These are phyloP conservation scores for Botrytis squamosa DNA, from an alignment of 2,329 filamentous ascomycete species.

Conservation along the genomic window DNA sequence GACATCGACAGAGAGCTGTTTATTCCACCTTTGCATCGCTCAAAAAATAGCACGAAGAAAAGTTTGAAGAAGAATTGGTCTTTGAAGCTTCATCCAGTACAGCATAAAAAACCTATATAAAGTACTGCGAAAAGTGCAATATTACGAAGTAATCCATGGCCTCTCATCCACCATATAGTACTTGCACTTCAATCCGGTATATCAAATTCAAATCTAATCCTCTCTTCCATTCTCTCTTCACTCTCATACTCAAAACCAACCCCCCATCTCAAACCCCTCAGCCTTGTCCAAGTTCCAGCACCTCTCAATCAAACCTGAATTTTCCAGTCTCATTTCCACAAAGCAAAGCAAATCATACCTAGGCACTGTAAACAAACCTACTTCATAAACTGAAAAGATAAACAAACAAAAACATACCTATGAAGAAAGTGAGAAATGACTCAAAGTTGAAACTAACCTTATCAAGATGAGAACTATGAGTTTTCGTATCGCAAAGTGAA, in stretches of 20 bases:
- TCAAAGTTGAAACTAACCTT: background rate
- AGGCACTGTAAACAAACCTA: background rate
- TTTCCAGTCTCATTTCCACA: background rate
- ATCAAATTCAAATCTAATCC: background rate
- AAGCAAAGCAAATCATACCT: background rate
- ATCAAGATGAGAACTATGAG: background rate
- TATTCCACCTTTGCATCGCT: background rate
- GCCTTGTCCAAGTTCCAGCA: background rate
- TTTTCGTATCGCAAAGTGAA: background rate
- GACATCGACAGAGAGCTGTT: too few species aligned
- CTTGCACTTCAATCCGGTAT: background rate
- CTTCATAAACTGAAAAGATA: background rate
- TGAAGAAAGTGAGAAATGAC: background rate
- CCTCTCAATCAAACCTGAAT: background rate
- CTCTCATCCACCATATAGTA: background rate
- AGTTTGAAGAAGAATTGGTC: background rate
- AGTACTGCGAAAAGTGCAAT: background rate
- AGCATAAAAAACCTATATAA: too few species aligned
- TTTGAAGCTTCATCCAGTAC: background rate
- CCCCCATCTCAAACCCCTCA: background rate
- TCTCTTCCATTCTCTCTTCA: background rate
- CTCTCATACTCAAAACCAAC: background rate
- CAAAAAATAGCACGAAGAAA: background rate
- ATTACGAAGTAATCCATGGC: background rate
- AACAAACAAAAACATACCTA: background rate